phyloP scores from a whole-genome alignment of 1,139 yeast species.

The Pneumocystis carinii region DNA sequence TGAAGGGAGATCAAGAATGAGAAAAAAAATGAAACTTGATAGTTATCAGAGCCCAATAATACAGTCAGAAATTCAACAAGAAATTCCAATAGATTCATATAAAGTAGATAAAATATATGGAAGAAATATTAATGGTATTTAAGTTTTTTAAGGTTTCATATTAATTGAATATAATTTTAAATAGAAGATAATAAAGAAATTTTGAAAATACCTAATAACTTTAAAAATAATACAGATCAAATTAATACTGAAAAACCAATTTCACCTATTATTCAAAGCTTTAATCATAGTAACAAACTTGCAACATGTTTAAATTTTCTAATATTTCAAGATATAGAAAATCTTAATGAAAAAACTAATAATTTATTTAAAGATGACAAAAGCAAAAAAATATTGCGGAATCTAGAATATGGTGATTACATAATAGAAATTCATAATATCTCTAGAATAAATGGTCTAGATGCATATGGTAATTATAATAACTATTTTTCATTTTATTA shows the following conservation, averaged over 20 bases:
- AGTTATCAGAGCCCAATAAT: conserved; percentile 18
- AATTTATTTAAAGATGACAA: conserved; percentile 48
- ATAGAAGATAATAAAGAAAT: not conserved
- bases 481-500: not conserved
- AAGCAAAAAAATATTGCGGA: conserved; percentile 55
- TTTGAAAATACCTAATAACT: not conserved
- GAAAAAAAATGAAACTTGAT: conserved; percentile 42
- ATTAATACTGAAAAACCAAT: not conserved
- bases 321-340: conserved; percentile 3
- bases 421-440: conserved; percentile 61
- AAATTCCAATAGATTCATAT: not conserved
- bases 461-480: conserved; percentile 25
- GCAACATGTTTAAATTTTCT: not conserved
- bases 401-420: conserved; percentile 55
- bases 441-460: conserved; percentile 56
- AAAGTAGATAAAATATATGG: not conserved
- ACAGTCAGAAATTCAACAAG: not conserved
- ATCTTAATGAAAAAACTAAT: conserved; percentile 17
- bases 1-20: conserved; percentile 53
- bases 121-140: not conserved
- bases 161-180: not conserved
- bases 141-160: not conserved
- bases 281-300: not conserved
- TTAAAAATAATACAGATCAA: not conserved
- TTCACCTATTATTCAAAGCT: not conserved